Evolutionary conservation across 2,329 filamentous ascomycete species (phyloP).

Genomic region (Penicillium sp.): DNA sequence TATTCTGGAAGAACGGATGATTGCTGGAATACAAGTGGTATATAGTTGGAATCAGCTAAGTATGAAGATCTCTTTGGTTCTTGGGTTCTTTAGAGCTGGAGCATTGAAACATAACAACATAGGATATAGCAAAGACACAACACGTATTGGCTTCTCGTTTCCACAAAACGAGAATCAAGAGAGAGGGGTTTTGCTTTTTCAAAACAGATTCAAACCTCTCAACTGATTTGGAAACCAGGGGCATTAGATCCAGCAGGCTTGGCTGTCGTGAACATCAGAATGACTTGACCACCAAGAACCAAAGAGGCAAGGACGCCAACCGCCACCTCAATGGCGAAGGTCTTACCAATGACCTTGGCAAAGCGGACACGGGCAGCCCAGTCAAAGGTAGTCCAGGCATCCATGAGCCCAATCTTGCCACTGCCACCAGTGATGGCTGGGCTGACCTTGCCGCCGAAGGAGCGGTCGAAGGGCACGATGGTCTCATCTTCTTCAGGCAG

Average conservation of each 20-base stretch:
- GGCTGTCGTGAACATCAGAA: conserved; percentile 38
- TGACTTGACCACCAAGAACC: conserved; percentile 55
- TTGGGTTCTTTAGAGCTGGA: not conserved
- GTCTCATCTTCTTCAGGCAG: conserved; percentile 79
- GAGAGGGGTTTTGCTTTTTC: not conserved
- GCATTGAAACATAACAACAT: not conserved
- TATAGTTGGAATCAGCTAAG: too few species aligned
- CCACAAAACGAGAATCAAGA: not conserved
- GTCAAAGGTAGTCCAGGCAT: conserved; percentile 80
- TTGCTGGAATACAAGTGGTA: not conserved
- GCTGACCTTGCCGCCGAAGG: conserved; percentile 74
- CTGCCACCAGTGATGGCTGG: conserved; percentile 72
- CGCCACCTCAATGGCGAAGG: conserved; percentile 57
- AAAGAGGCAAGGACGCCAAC: conserved; percentile 50
- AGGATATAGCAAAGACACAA: not conserved
- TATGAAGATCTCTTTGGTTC: too few species aligned
- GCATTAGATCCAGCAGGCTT: conserved; percentile 3
- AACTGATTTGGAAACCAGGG: not conserved
- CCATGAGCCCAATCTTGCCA: conserved; percentile 69
- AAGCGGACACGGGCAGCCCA: conserved; percentile 71
- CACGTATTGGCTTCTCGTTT: not conserved
- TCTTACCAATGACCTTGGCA: conserved; percentile 74
- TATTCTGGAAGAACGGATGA: not conserved
- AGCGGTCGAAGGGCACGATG: conserved; percentile 87
- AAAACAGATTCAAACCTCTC: not conserved